A percentile compares a stretch with the other conserved stretches of the same genome.
Conservation (phyloP, 2,329 filamentous ascomycete genomes). For the Penicillium sp. region DNA sequence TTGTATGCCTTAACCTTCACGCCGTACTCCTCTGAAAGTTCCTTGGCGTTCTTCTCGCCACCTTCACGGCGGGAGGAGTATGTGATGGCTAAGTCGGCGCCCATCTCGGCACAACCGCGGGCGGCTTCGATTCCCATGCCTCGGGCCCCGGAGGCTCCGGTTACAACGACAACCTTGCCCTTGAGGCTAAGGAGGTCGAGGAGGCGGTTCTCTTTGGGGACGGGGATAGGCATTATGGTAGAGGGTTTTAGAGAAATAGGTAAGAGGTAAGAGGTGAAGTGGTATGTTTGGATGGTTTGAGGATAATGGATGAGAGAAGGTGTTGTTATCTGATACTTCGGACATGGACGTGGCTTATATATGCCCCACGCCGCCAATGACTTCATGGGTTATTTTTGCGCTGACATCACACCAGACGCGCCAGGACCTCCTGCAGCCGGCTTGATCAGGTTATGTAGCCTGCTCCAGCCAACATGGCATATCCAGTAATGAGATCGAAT, state of each 20-base stretch:
- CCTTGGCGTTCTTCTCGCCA: conserved; percentile 64
- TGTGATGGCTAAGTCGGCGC: conserved; percentile 65
- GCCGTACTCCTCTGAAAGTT: conserved; percentile 59
- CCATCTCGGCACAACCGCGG: conserved; percentile 63
- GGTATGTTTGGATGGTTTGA: neutral
- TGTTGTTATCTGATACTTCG: neutral
- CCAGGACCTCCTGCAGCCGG: neutral
- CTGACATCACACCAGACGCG: conserved; percentile 1
- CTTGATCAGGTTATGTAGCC: conserved; percentile 2
- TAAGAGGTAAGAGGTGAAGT: no score
- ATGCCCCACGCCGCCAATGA: conserved; percentile 8
- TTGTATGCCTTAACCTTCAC: conserved; percentile 68
- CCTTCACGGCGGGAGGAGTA: conserved; percentile 61
- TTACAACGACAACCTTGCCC: conserved; percentile 49
- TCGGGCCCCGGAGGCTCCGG: conserved; percentile 57
- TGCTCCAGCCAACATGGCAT: neutral
- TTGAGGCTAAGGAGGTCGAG: conserved; percentile 49
- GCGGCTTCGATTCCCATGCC: conserved; percentile 68
- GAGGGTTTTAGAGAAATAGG: neutral
- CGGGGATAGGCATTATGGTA: conserved; percentile 38
- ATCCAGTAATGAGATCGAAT: neutral
- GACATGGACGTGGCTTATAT: neutral
- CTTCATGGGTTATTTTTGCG: conserved; percentile 9
- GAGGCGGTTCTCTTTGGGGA: conserved; percentile 36
- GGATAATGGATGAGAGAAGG: neutral